These are phyloP conservation scores for Phaeotremella skinneri DNA, from an alignment of 768 basidiomycete species.

Conservation along the genomic window DNA sequence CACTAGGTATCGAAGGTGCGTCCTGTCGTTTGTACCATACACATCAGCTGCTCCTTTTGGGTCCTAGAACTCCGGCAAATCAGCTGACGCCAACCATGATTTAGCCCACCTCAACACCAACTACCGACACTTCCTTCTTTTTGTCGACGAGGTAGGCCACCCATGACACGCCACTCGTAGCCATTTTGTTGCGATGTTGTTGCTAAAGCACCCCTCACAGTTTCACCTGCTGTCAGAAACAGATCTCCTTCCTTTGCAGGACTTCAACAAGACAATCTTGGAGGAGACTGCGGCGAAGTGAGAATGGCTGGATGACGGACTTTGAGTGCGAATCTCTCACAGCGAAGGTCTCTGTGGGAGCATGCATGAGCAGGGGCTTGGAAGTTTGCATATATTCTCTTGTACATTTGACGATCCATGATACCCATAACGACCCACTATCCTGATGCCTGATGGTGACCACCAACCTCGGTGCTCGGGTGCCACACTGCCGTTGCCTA, in stretches of 20 bases:
- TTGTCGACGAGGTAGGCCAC: constrained; percentile 79
- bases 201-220: constrained; percentile 16
- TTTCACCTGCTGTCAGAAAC: constrained; percentile 66
- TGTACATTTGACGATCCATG: no score
- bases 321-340: background rate
- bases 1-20: constrained; percentile 93
- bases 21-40: no score
- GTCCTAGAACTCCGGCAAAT: no score
- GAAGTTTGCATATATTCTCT: background rate
- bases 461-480: no score
- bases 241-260: constrained; percentile 66
- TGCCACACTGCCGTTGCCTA: no score
- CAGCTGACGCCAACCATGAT: background rate
- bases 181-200: no score
- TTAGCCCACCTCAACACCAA: constrained; percentile 96
- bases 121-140: constrained; percentile 96
- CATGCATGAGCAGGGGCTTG: background rate
- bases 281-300: constrained; percentile 35
- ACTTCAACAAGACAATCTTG: constrained; percentile 75
- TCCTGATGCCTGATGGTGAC: no score
- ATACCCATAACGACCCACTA: no score
- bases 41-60: no score
- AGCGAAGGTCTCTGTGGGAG: no score
- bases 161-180: background rate
- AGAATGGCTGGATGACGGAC: background rate